Conservation (phyloP, 352 stramenopile genomes). For the Thraustochytrium sp. region DNA sequence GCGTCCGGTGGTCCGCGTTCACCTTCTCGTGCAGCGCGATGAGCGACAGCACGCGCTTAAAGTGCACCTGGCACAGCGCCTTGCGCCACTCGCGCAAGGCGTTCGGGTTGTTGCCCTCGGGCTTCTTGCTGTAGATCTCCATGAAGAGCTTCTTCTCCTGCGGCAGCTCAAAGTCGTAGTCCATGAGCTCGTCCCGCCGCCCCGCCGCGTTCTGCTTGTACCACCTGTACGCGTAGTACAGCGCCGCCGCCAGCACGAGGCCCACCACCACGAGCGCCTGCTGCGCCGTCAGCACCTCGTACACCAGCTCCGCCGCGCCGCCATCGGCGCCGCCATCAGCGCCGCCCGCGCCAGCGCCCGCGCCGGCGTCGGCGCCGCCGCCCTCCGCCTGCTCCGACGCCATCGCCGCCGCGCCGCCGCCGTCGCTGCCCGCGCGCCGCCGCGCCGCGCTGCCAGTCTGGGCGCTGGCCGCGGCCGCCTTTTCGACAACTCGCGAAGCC, state of each 20-base stretch:
- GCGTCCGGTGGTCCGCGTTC: neutral
- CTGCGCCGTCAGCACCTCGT: constrained; percentile 30
- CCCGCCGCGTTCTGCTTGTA: neutral
- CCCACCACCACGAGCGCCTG: constrained; percentile 26
- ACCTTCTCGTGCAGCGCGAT: constrained; percentile 31
- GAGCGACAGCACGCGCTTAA: constrained; percentile 11
- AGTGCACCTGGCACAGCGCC: neutral
- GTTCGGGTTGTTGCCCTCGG: constrained; percentile 22
- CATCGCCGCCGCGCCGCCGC: no score
- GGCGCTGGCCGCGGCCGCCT: no score
- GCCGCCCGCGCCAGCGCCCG: neutral
- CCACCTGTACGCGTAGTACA: constrained; percentile 27
- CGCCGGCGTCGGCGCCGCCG: no score
- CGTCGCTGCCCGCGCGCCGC: no score
- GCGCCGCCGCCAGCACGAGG: neutral
- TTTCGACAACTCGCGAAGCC: no score
- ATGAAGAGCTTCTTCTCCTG: neutral
- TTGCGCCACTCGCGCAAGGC: neutral
- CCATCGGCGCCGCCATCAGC: neutral
- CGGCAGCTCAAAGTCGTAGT: constrained; percentile 34
- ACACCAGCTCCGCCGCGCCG: neutral
- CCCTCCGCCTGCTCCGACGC: no score
- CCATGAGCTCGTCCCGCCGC: neutral
- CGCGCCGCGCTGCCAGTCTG: no score
- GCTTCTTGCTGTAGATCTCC: constrained; percentile 16